These are phyloP conservation scores for Ecytonucleospora hepatopenaei DNA, from an alignment of 371 early-diverging fungal genomes.

Conservation along the genomic window DNA sequence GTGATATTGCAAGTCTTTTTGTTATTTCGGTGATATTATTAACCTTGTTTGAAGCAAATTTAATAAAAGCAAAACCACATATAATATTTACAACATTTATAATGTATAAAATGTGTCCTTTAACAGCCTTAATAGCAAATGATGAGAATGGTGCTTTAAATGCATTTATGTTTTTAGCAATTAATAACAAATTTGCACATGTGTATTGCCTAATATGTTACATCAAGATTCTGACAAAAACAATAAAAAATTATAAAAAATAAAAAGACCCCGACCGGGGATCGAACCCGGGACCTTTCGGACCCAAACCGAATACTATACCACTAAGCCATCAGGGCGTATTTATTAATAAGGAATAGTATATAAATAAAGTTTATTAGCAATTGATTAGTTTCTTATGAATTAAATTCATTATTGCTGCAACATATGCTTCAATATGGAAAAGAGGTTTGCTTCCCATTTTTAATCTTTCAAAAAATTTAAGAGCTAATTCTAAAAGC, in stretches of 20 bases:
- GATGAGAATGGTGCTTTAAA: not conserved
- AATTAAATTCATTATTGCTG: conserved; percentile 50
- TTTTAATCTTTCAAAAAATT: conserved; percentile 61
- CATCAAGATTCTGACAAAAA: not conserved
- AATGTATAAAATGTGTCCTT: not conserved
- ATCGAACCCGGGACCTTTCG: conserved; percentile 59
- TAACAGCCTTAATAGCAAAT: not conserved
- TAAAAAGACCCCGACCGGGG: conserved; percentile 57
- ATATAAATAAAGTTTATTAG: not conserved
- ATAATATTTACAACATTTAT: not conserved
- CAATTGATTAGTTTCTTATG: not conserved
- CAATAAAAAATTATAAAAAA: conserved; percentile 1
- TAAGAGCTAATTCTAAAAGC: conserved; percentile 58
- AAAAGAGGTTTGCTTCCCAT: conserved; percentile 78
- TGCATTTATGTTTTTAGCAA: not conserved
- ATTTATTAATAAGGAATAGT: not conserved
- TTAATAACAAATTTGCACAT: not conserved
- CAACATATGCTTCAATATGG: conserved; percentile 89
- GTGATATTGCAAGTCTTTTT: not conserved
- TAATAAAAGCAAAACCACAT: not conserved
- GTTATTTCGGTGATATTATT: not conserved
- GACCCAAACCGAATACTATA: conserved; percentile 59
- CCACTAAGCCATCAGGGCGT: conserved; percentile 55
- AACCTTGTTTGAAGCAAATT: not conserved
- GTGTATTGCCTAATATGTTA: not conserved